These are phyloP conservation scores for Gryganskiella cystojenkinii DNA, from an alignment of 192 early-diverging fungal genomes.

Conservation along the genomic window DNA sequence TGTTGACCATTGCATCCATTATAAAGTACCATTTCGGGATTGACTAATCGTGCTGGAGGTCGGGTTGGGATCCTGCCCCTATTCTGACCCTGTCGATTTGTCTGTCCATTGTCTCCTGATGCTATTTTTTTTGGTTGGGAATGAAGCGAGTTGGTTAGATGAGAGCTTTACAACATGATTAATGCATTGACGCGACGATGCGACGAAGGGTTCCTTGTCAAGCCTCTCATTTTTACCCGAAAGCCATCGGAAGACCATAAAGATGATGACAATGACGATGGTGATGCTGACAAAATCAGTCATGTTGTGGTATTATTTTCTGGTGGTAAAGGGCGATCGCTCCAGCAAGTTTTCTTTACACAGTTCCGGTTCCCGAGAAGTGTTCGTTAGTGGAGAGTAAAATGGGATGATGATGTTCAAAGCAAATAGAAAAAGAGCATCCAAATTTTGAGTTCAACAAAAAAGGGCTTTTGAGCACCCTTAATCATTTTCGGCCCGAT, in stretches of 20 bases:
- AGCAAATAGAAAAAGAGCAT: no score
- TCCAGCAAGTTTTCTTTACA: no score
- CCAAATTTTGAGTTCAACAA: no score
- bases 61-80: conserved; percentile 41
- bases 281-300: conserved; percentile 69
- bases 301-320: conserved; percentile 48
- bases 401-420: no score
- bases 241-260: conserved; percentile 67
- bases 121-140: conserved; percentile 2
- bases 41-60: conserved; percentile 35
- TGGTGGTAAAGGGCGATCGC: background rate
- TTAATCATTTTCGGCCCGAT: no score
- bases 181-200: no score
- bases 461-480: no score
- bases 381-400: no score
- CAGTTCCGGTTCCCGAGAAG: no score
- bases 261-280: conserved; percentile 67
- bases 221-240: conserved; percentile 50
- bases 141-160: background rate
- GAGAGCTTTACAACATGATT: no score
- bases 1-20: background rate
- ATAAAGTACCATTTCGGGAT: conserved; percentile 46
- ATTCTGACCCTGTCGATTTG: conserved; percentile 39
- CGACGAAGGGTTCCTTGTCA: background rate
- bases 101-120: conserved; percentile 28